Base-by-base conservation (phyloP, 805 yeast species). In the Candida quercuum region DNA sequence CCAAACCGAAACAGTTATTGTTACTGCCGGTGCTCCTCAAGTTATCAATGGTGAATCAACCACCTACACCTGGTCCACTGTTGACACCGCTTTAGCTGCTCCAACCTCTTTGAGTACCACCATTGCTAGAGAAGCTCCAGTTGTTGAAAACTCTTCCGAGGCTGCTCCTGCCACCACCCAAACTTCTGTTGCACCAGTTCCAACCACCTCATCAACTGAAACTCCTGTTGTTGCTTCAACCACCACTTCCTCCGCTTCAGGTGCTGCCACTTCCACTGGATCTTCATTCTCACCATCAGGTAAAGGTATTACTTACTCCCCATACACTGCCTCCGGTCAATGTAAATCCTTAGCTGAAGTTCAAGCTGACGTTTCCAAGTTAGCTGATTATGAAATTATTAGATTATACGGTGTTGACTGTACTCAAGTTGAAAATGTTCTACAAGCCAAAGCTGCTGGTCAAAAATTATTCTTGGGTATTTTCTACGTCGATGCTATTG, bases 341-440 rank as follows among this genome's bases (percentile, higher is more conserved):
- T 85, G 95, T 71, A 85, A 85, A 68, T 56, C 81, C 27, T 62
- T 75, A 27, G 46, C 64, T 20, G 69, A 73, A 49, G 83, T 85
- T 48, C 65, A 74, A 41, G 50, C 76, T 21, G 95, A 85, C 49
- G 54, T 85, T 39, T 68, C 72, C 15, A 42, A 61, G 43, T 64
- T 85, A 46, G 41, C 74, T 11, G 75, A 57, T 41, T 85, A 61
- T 64, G 68, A 63, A 38, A 51, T 79, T 44, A 78, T 85, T 61
- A 79, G 95, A 76, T 66, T 85, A 47, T 85, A 85, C 71, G 93
- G 91, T 72, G 86, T 80, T 50, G 95, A 85, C 71, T 85, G 95
- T 74, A 60, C 63, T 71, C 93, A 84, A 67, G 93, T 82, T 50
- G 76, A 66, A 49, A 73, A 73, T 56, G 93, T 82, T 45, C 64